These are phyloP conservation scores for Globisporangium perplexum DNA, from an alignment of 352 stramenopile genomes.

Conservation along the genomic window DNA sequence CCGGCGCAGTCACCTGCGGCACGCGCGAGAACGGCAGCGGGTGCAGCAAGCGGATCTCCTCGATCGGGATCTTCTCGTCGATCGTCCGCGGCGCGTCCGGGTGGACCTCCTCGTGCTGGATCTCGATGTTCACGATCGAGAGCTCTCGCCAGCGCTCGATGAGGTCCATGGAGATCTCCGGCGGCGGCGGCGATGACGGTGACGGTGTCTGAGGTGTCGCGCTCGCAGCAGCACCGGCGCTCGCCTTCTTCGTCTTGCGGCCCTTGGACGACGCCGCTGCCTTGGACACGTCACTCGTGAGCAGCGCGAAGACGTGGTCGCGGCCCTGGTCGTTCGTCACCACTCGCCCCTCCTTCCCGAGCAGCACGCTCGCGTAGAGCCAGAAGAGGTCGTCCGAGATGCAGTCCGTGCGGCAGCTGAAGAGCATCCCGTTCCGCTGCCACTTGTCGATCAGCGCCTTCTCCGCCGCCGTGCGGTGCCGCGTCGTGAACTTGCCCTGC, in stretches of 20 bases:
- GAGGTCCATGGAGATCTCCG: slow-evolving; percentile 59
- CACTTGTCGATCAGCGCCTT: slow-evolving; percentile 66
- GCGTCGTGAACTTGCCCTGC: slow-evolving; percentile 42
- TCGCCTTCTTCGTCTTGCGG: slow-evolving; percentile 3
- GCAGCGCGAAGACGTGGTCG: slow-evolving; percentile 88
- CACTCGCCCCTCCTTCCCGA: slow-evolving; percentile 40
- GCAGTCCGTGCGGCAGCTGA: slow-evolving; percentile 81
- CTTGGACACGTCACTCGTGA: slow-evolving; percentile 32
- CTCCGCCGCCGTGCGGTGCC: slow-evolving; percentile 44
- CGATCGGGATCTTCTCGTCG: slow-evolving; percentile 30
- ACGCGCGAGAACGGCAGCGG: too few relatives aligned
- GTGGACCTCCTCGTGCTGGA: slow-evolving; percentile 51
- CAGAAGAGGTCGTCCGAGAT: slow-evolving; percentile 97
- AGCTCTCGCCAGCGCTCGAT: slow-evolving; percentile 67
- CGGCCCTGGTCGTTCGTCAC: slow-evolving; percentile 85
- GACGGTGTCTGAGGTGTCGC: too few relatives aligned
- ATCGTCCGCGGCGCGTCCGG: slow-evolving; percentile 1
- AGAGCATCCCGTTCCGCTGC: slow-evolving; percentile 78
- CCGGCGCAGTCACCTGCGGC: too few relatives aligned
- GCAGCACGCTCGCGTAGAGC: slow-evolving; percentile 91
- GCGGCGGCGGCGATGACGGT: not conserved
- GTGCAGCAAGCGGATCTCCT: slow-evolving; percentile 48
- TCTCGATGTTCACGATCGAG: slow-evolving; percentile 67
- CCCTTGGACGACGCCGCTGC: slow-evolving; percentile 6
- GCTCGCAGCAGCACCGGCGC: not conserved